phyloP scores from a whole-genome alignment of 2,329 filamentous ascomycete species.

The Pseudogymnoascus destructans region DNA sequence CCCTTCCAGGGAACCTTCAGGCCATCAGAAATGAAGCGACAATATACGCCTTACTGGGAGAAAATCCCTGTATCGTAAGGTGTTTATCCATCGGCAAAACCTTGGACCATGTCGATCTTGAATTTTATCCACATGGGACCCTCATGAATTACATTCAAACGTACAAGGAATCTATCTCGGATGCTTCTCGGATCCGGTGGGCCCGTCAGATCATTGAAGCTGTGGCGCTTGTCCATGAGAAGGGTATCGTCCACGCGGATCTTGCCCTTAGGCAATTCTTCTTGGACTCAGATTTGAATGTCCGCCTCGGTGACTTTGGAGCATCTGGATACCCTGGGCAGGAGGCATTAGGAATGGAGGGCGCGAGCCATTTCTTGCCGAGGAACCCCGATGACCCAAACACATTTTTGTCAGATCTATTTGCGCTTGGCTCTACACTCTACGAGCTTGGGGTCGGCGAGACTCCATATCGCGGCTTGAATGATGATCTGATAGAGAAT shows the following conservation, averaged over 20 bases:
- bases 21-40: background rate
- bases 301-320: background rate
- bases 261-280: background rate
- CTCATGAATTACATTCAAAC: background rate
- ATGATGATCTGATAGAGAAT: background rate
- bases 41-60: background rate
- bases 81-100: background rate
- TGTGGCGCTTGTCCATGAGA: background rate
- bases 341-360: background rate
- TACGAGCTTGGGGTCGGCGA: background rate
- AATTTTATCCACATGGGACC: background rate
- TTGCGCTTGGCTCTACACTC: slow-evolving; percentile 6
- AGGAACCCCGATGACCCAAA: background rate
- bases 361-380: background rate
- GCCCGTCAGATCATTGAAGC: background rate
- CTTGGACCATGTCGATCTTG: background rate
- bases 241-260: background rate
- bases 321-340: background rate
- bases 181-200: background rate
- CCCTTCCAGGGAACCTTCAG: background rate
- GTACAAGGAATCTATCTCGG: background rate
- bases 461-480: background rate
- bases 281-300: background rate
- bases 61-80: background rate
- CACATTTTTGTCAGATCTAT: background rate